These are phyloP conservation scores for Tinospora cordifolia DNA, from an alignment of 164 flowering plant genomes.

Conservation along the genomic window DNA sequence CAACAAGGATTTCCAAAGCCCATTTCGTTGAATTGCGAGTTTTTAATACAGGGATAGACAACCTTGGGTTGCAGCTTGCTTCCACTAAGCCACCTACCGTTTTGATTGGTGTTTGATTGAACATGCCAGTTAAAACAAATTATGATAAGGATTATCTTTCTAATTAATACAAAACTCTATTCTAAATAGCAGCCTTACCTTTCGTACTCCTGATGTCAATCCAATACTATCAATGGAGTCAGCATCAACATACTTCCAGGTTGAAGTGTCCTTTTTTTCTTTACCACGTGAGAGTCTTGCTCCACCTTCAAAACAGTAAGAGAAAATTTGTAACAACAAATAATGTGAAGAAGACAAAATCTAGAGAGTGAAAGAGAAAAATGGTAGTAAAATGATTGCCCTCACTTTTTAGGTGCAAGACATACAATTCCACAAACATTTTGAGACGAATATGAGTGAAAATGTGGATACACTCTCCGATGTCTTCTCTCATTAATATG, in stretches of 20 bases:
- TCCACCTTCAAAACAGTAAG: conserved; percentile 38
- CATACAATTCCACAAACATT: conserved; percentile 66
- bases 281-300: conserved; percentile 20
- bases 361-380: not conserved
- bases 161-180: not conserved
- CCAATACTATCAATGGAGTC: conserved; percentile 62
- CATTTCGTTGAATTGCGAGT: too few relatives aligned
- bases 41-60: too few relatives aligned
- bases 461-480: conserved; percentile 78
- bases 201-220: conserved; percentile 88
- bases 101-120: not conserved
- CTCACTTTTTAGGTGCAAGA: conserved; percentile 42
- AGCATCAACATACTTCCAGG: conserved; percentile 56
- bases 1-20: too few relatives aligned
- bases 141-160: not conserved
- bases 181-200: conserved; percentile 37
- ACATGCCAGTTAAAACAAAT: not conserved
- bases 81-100: too few relatives aligned
- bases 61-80: too few relatives aligned
- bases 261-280: conserved; percentile 19
- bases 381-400: conserved; percentile 25
- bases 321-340: conserved; percentile 7
- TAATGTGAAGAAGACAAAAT: not conserved
- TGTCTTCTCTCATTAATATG: conserved; percentile 51
- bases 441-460: conserved; percentile 79